These are phyloP conservation scores for Jatropha multifida DNA, from an alignment of 441 rosid species.

Conservation along the genomic window DNA sequence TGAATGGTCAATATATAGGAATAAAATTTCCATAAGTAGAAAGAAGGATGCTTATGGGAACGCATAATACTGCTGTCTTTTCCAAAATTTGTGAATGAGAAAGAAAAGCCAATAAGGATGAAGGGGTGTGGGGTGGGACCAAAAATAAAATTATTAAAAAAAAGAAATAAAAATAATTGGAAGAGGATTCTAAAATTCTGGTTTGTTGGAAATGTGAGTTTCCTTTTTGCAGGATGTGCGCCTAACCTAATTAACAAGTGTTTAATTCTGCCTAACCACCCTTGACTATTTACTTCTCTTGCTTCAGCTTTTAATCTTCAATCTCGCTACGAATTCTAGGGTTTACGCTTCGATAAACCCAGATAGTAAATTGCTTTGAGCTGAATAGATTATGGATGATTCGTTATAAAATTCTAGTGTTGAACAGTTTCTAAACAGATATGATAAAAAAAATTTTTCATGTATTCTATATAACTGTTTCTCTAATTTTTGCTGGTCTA, in stretches of 20 bases:
- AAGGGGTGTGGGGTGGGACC: conserved; percentile 11
- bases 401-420: too few relatives aligned
- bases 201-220: conserved; percentile 7
- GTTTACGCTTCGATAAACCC: not conserved
- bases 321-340: not conserved
- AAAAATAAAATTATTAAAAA: not conserved
- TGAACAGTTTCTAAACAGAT: too few relatives aligned
- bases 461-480: too few relatives aligned
- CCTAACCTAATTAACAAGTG: not conserved
- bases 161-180: not conserved
- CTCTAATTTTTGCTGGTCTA: too few relatives aligned
- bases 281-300: conserved; percentile 15
- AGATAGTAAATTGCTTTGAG: too few relatives aligned
- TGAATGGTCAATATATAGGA: conserved; percentile 15
- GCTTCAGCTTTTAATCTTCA: too few relatives aligned
- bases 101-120: conserved; percentile 10
- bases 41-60: conserved; percentile 22
- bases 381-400: too few relatives aligned
- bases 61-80: not conserved
- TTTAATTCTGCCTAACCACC: not conserved
- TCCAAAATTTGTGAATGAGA: conserved; percentile 25
- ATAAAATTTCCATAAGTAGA: conserved; percentile 14
- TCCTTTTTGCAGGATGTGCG: not conserved
- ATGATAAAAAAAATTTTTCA: too few relatives aligned
- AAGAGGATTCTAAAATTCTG: not conserved